Evolutionary conservation across 495 filamentous ascomycete species (phyloP).

Genomic region (Penicillium chermesinum): DNA sequence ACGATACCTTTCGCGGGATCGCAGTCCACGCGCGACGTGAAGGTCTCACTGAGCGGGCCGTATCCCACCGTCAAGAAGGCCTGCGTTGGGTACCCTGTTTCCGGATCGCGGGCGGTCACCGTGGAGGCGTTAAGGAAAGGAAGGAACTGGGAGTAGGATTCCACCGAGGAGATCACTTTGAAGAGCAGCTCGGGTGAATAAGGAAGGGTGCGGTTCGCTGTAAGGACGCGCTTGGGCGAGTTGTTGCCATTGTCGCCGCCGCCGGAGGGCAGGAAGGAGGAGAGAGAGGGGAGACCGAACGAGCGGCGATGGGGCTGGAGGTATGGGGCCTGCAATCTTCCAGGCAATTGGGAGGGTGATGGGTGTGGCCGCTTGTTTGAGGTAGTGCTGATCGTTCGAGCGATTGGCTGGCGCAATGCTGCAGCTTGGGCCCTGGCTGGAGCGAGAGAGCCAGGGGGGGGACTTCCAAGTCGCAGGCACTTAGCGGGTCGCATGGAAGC

Average conservation of each 20-base stretch:
- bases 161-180: slow-evolving; percentile 76
- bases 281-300: slow-evolving; percentile 31
- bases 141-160: slow-evolving; percentile 74
- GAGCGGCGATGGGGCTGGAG: slow-evolving; percentile 7
- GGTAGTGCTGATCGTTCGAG: slow-evolving; percentile 15
- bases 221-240: slow-evolving; percentile 47
- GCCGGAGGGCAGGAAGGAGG: slow-evolving; percentile 29
- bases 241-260: slow-evolving; percentile 21
- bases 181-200: slow-evolving; percentile 68
- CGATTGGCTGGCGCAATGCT: background rate
- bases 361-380: slow-evolving; percentile 3
- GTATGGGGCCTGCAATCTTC: slow-evolving; percentile 5
- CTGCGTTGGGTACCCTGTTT: slow-evolving; percentile 58
- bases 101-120: slow-evolving; percentile 58
- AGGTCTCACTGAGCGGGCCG: slow-evolving; percentile 73
- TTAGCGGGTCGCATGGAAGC: slow-evolving; percentile 14
- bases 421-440: background rate
- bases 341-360: slow-evolving; percentile 1
- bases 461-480: slow-evolving; percentile 15
- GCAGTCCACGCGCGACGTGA: slow-evolving; percentile 72
- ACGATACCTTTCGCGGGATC: slow-evolving; percentile 54
- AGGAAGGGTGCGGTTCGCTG: slow-evolving; percentile 71
- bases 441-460: background rate
- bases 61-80: slow-evolving; percentile 82
- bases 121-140: slow-evolving; percentile 72